These are phyloP conservation scores for Penicillium sp. DNA, from an alignment of 2,329 filamentous ascomycete species.

Conservation along the genomic window DNA sequence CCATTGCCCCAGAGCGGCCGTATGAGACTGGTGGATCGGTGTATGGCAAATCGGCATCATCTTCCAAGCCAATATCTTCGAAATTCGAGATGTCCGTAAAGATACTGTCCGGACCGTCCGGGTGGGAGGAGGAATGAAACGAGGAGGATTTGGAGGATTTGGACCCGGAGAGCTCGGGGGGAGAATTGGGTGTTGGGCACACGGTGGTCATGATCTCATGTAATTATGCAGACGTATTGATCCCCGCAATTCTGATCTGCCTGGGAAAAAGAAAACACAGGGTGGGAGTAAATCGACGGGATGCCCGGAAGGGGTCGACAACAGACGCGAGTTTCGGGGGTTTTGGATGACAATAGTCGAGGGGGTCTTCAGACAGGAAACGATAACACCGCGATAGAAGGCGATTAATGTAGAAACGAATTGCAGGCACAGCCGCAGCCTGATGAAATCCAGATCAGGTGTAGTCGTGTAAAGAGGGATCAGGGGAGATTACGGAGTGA, in stretches of 20 bases:
- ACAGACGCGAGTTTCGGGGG: constrained; percentile 13
- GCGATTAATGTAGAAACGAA: constrained; percentile 20
- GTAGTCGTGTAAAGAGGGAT: constrained; percentile 14
- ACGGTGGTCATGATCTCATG: constrained; percentile 44
- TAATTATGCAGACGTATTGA: constrained; percentile 11
- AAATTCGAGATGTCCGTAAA: constrained; percentile 77
- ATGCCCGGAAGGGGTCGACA: constrained; percentile 18
- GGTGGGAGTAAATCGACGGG: constrained; percentile 1
- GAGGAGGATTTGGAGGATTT: constrained; percentile 92
- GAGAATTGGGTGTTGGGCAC: constrained; percentile 60
- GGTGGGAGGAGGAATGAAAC: constrained; percentile 72
- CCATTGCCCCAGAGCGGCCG: constrained; percentile 21
- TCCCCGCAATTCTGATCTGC: constrained; percentile 9
- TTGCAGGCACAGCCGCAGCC: constrained; percentile 24
- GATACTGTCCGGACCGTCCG: constrained; percentile 65
- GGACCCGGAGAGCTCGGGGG: constrained; percentile 75
- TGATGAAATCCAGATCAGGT: constrained; percentile 24
- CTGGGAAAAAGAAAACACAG: constrained; percentile 1
- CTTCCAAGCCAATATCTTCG: constrained; percentile 86
- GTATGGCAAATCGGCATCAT: constrained; percentile 52
- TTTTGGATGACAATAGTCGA: not conserved
- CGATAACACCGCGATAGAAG: constrained; percentile 9
- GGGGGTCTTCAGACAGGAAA: not conserved
- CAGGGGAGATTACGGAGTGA: constrained; percentile 15
- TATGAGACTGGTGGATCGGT: constrained; percentile 28